phyloP scores from a whole-genome alignment of 1,284 basidiomycete species.

The Coniferiporia weirii region DNA sequence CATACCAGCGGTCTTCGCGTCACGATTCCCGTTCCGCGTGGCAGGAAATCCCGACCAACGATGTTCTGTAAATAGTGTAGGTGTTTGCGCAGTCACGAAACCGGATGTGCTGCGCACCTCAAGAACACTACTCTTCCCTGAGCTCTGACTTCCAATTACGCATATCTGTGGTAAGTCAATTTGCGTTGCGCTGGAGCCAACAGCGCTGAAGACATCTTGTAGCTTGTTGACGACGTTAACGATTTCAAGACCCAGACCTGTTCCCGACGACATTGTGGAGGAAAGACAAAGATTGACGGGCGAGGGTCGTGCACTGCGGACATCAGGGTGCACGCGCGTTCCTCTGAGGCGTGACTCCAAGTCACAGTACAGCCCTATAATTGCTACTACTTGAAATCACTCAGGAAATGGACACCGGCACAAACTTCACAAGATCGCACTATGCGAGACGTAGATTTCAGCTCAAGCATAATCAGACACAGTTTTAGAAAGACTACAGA shows the following conservation, averaged over 20 bases:
- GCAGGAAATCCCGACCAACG: slow-evolving; percentile 94
- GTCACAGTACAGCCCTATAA: neutral
- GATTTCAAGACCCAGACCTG: slow-evolving; percentile 71
- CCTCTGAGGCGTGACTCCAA: slow-evolving; percentile 1
- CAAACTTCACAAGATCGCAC: neutral
- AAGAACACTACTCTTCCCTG: slow-evolving; percentile 82
- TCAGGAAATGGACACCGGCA: slow-evolving; percentile 1
- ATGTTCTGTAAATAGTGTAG: slow-evolving; percentile 65
- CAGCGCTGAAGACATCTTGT: slow-evolving; percentile 81
- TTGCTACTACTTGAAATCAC: neutral
- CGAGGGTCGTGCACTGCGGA: neutral
- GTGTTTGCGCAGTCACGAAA: neutral
- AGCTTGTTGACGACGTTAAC: slow-evolving; percentile 77
- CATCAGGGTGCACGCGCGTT: neutral
- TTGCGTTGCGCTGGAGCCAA: slow-evolving; percentile 65
- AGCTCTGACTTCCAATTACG: slow-evolving; percentile 81
- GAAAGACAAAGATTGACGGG: slow-evolving; percentile 1
- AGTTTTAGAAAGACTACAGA: neutral
- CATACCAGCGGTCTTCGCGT: slow-evolving; percentile 86
- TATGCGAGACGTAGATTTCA: no score
- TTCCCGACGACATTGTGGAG: slow-evolving; percentile 9
- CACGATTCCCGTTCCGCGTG: slow-evolving; percentile 96
- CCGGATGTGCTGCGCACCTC: slow-evolving; percentile 46
- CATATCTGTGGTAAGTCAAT: slow-evolving; percentile 87
- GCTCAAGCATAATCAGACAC: neutral